These are phyloP conservation scores for Gynandropsis gynandra DNA, from an alignment of 345 rosid genomes.

Conservation along the genomic window DNA sequence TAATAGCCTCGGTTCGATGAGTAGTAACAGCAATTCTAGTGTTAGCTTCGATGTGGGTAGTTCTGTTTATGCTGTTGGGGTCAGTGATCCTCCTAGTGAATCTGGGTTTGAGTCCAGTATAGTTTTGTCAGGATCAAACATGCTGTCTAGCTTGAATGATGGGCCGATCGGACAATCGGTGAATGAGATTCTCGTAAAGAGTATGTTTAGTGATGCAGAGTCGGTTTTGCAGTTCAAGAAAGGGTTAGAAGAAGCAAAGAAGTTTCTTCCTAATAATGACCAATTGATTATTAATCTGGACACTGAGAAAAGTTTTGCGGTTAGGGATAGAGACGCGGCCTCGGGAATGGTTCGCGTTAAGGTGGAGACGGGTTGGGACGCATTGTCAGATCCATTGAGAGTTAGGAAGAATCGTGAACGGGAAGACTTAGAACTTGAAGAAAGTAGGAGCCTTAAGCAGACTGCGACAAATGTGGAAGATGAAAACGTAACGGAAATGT, in stretches of 20 bases:
- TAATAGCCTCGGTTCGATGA: conserved; percentile 19
- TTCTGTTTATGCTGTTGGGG: conserved; percentile 25
- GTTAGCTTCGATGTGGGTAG: conserved; percentile 16
- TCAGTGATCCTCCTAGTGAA: conserved; percentile 8
- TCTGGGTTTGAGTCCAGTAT: conserved; percentile 5
- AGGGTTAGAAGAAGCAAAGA: conserved; percentile 53
- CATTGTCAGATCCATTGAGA: conserved; percentile 18
- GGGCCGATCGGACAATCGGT: conserved; percentile 4
- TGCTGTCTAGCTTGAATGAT: conserved; percentile 5
- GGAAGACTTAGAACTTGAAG: conserved; percentile 44
- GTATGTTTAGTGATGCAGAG: conserved; percentile 44
- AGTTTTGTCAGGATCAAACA: neutral
- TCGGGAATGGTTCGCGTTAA: conserved; percentile 22
- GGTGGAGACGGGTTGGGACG: conserved; percentile 19
- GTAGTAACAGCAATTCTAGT: conserved; percentile 10
- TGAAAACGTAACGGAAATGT: conserved; percentile 50
- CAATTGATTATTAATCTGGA: conserved; percentile 35
- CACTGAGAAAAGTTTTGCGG: neutral
- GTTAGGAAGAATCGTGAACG: conserved; percentile 52
- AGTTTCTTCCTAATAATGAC: conserved; percentile 52
- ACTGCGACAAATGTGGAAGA: conserved; percentile 44
- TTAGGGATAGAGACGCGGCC: neutral
- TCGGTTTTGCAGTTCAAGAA: conserved; percentile 30
- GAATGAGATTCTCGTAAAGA: conserved; percentile 37
- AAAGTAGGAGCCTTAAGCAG: conserved; percentile 58